Conservation (phyloP, 2,329 filamentous ascomycete genomes). For the Colletotrichum sidae region DNA sequence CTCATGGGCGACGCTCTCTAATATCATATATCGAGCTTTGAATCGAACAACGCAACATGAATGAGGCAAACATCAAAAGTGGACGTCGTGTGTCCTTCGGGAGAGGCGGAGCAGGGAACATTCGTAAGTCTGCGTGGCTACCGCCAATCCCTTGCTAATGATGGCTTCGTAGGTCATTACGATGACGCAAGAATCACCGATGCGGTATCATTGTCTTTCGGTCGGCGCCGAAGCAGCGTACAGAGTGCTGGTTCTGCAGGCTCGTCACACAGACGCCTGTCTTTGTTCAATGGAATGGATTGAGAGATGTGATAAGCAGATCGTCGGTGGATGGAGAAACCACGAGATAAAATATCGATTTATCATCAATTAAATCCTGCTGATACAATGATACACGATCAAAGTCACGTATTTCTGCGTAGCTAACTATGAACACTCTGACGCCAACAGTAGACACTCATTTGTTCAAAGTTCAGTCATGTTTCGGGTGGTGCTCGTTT, state of each 20-base stretch:
- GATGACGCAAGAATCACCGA: slow-evolving; percentile 8
- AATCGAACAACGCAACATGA: not conserved
- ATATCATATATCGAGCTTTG: not conserved
- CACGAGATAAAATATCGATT: too few species aligned
- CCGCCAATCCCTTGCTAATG: not conserved
- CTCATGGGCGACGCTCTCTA: too few species aligned
- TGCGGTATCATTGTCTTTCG: too few species aligned
- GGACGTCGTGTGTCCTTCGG: slow-evolving; percentile 18
- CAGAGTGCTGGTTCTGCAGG: slow-evolving; percentile 13
- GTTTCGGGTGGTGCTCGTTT: not conserved
- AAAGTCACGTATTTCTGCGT: too few species aligned
- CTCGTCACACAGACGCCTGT: not conserved
- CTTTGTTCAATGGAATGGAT: slow-evolving; percentile 14
- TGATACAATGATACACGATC: too few species aligned
- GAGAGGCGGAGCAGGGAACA: slow-evolving; percentile 25
- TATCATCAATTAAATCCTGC: too few species aligned
- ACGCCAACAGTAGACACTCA: not conserved
- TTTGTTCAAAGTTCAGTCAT: not conserved
- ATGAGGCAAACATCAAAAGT: slow-evolving; percentile 17
- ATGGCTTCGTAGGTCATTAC: slow-evolving; percentile 7
- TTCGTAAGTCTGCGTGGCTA: slow-evolving; percentile 9
- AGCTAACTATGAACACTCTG: too few species aligned
- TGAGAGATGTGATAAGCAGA: slow-evolving; percentile 7
- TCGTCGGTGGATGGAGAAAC: not conserved
- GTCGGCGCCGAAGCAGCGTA: slow-evolving; percentile 13